A percentile compares a stretch with the other conserved stretches of the same genome.
Conservation (phyloP, 2,329 filamentous ascomycete genomes). For the Stagonosporopsis chrysanthemi region DNA sequence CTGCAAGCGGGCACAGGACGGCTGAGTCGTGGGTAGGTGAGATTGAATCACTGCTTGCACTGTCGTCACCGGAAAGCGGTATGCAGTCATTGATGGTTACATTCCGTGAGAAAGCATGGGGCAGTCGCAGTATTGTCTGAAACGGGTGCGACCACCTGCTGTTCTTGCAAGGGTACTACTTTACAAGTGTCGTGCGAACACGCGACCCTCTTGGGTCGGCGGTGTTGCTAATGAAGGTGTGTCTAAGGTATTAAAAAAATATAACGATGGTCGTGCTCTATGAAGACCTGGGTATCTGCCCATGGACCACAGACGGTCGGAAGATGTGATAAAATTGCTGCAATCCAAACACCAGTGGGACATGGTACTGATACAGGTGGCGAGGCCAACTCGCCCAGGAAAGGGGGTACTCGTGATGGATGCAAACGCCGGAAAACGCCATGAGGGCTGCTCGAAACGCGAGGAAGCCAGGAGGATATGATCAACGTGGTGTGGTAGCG, state of each 20-base stretch:
- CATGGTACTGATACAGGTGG: slow-evolving; percentile 43
- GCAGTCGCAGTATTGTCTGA: slow-evolving; percentile 33
- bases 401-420: slow-evolving; percentile 38
- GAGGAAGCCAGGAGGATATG: slow-evolving; percentile 6
- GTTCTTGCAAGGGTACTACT: slow-evolving; percentile 34
- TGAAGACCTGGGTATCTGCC: slow-evolving; percentile 29
- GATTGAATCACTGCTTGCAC: slow-evolving; percentile 7
- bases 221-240: slow-evolving; percentile 43
- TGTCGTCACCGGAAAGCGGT: slow-evolving; percentile 13
- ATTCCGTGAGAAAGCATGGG: slow-evolving; percentile 27
- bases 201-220: slow-evolving; percentile 16
- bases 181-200: slow-evolving; percentile 48
- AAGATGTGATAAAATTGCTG: slow-evolving; percentile 15
- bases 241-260: slow-evolving; percentile 48
- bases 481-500: slow-evolving; percentile 30
- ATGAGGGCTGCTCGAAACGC: slow-evolving; percentile 18
- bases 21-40: not conserved
- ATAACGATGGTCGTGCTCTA: slow-evolving; percentile 46
- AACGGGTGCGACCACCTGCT: slow-evolving; percentile 16
- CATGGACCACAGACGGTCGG: slow-evolving; percentile 29
- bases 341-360: slow-evolving; percentile 14
- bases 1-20: not conserved
- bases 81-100: slow-evolving; percentile 23
- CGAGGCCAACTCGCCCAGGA: slow-evolving; percentile 33
- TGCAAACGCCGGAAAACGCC: slow-evolving; percentile 35